Conservation (phyloP, 768 basidiomycete genomes). For the Kwoniella sp. region DNA sequence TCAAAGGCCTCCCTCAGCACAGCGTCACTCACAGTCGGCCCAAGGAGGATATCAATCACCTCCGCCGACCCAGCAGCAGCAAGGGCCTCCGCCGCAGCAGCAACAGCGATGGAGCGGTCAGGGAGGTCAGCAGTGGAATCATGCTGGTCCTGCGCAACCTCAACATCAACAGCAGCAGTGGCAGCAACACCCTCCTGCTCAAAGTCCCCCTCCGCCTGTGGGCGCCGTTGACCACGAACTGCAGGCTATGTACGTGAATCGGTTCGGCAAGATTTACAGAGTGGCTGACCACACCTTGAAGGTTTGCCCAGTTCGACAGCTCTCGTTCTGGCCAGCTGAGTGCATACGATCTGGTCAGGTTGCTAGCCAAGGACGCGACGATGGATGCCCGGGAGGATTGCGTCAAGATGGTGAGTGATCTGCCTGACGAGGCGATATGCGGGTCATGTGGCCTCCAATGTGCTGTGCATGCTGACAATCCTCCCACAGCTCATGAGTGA, state of each 20-base stretch:
- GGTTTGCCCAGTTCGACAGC: constrained; percentile 46
- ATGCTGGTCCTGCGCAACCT: constrained; percentile 18
- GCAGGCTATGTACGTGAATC: constrained; percentile 27
- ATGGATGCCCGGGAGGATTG: constrained; percentile 50
- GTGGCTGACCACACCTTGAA: constrained; percentile 7
- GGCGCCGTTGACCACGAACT: constrained; percentile 30
- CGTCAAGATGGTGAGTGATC: constrained; percentile 48
- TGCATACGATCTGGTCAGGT: constrained; percentile 42
- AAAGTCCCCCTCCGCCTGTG: constrained; percentile 10
- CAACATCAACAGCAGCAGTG: constrained; percentile 12
- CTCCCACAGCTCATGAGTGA: constrained; percentile 35
- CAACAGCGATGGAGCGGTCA: constrained; percentile 24
- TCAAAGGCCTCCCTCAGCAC: constrained; percentile 11
- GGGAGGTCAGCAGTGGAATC: constrained; percentile 8
- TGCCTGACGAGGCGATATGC: not conserved
- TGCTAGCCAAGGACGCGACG: constrained; percentile 45
- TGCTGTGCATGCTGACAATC: not conserved
- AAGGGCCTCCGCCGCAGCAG: constrained; percentile 12
- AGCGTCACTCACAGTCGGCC: constrained; percentile 7
- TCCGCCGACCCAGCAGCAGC: constrained; percentile 21
- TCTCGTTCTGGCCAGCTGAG: constrained; percentile 40
- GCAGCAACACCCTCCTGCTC: constrained; percentile 3
- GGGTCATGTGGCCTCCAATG: too few species aligned
- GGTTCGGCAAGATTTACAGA: not conserved
- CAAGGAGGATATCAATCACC: constrained; percentile 17